Evolutionary conservation across 2,329 filamentous ascomycete genomes (phyloP).

Genomic region (Diaporthe sp.): DNA sequence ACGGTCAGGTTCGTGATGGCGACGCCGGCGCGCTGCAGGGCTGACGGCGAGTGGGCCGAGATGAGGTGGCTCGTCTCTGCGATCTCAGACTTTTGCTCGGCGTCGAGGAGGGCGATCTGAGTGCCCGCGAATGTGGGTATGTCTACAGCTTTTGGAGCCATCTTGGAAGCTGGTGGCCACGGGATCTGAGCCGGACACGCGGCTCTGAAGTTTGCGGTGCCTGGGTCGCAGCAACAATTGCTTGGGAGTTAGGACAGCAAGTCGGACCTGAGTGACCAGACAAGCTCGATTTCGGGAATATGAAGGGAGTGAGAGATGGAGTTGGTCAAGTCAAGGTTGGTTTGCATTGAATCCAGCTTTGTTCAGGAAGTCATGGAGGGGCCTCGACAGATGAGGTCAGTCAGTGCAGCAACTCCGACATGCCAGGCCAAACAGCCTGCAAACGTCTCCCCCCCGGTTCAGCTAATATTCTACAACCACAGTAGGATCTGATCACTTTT

Average conservation of each 20-base stretch:
- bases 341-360: not conserved
- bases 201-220: not conserved
- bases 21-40: conserved; percentile 82
- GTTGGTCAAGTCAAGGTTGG: not conserved
- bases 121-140: conserved; percentile 78
- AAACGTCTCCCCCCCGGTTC: not conserved
- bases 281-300: not conserved
- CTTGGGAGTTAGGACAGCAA: not conserved
- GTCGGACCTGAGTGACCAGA: not conserved
- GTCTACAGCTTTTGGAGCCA: conserved; percentile 60
- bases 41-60: conserved; percentile 75
- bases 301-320: not conserved
- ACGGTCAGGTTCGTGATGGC: conserved; percentile 84
- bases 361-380: not conserved
- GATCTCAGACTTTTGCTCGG: conserved; percentile 81
- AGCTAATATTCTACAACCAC: not conserved
- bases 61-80: conserved; percentile 78
- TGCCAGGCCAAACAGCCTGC: not conserved
- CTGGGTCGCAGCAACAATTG: not conserved
- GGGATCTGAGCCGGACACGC: not conserved
- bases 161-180: conserved; percentile 42
- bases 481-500: not conserved
- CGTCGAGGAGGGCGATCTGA: conserved; percentile 79
- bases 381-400: conserved; percentile 14
- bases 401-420: not conserved